Evolutionary conservation across 768 basidiomycete species (phyloP), one percentile per base, ranked within the genome.

Genomic region (Cubamyces lactineus): DNA sequence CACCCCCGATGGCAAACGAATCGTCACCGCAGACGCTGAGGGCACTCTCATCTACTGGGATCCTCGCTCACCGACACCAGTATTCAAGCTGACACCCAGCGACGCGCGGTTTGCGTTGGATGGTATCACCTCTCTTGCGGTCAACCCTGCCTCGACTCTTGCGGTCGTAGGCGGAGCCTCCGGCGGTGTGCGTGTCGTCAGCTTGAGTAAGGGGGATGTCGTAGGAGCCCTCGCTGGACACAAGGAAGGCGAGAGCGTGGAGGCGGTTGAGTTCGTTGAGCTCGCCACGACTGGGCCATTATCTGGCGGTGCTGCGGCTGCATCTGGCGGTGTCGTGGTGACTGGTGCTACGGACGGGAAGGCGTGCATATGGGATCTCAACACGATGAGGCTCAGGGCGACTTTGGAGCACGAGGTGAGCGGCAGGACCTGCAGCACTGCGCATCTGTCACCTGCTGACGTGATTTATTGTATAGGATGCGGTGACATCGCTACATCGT

Each of bases 301-400:
- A 23, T 53, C 62, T 15, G 63, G 57, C 11, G 74, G 78, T 3
- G 82, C 83, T 3, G 80, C 83, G 4, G 82, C 82, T 13, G 64
- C 67, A 13, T 78, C 86, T 8, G 81, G 83, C 7, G 85, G 84
- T 8, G 85, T 92, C 19, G 87, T 88, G 12, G 86, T 93, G 0
- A 94, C 91, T 2, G 96, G 92, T 12, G 94, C 86, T 5, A 98
- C 96, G 4, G 97, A 99, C 70, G 94, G 95, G 0, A 96, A 94
- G 71, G 90, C 87, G 17, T 94, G 91, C 68, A 87, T 98, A 38
- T 99, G 96, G 95, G 97, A 99, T 76, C 80, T 96, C 45, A 82
- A 82, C 52, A 96, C 93, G 24, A 92, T 92, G 82, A 82, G 91
- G 63, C 72, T 95, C 53, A 84, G 97, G 58, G 82, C 88, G 17